Evolutionary conservation across 1,284 basidiomycete species (phyloP), one percentile per base, ranked within the genome.

Genomic region (Ganoderma lucidum): DNA sequence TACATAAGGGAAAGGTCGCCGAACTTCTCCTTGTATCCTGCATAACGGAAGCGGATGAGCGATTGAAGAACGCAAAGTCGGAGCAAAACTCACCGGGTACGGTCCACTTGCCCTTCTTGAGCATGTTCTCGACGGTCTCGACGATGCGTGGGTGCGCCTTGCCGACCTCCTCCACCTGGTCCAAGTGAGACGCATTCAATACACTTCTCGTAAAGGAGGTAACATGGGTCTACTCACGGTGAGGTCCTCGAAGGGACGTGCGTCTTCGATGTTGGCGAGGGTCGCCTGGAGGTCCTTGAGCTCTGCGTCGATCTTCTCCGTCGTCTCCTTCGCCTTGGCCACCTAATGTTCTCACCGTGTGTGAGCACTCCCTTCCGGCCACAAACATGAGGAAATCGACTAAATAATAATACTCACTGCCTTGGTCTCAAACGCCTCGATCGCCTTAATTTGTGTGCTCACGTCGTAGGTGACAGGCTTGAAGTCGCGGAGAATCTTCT

Each of bases 71-170:
- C 58, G 60, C 48, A 15, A 62, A 14, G 32, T 63, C 28, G 14
- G 14, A 28, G 37, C 2, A 19, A 37, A 9, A 15, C 88, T 75
- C 80, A 88, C 95, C 95, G 77, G 96, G 96, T 69, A 98, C 96
- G 79, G 93, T 94, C 94, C 96, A 99, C 87, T 99, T 99, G 83
- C 98, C 98, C 87, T 99, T 98, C 90, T 95, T 93, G 78, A 99
- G 83, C 96, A 99, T 99, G 77, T 91, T 96, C 86, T 99, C 96
- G 76, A 98, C 95, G 62, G 95, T 91, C 83, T 98, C 91, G 64
- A 88, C 84, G 80, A 99, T 93, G 83, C 96, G 95, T 62, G 98
- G 98, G 81, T 97, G 93, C 63, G 98, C 97, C 73, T 92, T 87
- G 75, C 93, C 91, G 76, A 99, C 95, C 76, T 99, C 98, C 77